Conservation (phyloP, 768 basidiomycete species). For the Tylopilus felleus region DNA sequence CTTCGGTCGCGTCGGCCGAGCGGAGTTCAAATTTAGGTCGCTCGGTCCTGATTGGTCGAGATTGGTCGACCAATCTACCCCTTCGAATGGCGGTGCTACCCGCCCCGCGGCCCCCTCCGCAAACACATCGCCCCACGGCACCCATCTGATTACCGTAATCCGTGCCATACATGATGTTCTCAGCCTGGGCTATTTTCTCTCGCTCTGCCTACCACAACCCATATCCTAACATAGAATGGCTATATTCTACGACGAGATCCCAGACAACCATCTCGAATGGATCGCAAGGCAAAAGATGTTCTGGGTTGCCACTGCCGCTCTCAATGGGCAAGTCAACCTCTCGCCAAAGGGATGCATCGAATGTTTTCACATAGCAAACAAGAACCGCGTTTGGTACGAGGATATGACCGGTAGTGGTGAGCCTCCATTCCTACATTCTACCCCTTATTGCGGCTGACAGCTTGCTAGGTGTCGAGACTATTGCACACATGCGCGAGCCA, state of each 20-base stretch:
- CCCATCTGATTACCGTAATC: not conserved
- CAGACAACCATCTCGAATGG: slow-evolving; percentile 52
- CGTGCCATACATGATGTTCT: not conserved
- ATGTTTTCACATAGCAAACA: slow-evolving; percentile 44
- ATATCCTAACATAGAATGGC: slow-evolving; percentile 40
- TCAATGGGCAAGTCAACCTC: slow-evolving; percentile 64
- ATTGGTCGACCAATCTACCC: too few species aligned
- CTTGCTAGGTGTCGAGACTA: slow-evolving; percentile 50
- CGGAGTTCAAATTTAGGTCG: too few species aligned
- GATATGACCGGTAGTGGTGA: slow-evolving; percentile 68
- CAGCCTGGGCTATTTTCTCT: not conserved
- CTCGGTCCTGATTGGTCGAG: too few species aligned
- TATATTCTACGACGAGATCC: slow-evolving; percentile 54
- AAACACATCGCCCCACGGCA: not conserved
- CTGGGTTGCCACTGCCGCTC: slow-evolving; percentile 68
- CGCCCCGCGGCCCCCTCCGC: too few species aligned
- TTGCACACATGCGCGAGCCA: slow-evolving; percentile 55
- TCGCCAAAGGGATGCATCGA: slow-evolving; percentile 63
- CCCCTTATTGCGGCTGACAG: not conserved
- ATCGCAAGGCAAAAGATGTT: slow-evolving; percentile 62
- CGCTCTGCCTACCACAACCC: too few species aligned
- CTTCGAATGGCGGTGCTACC: too few species aligned
- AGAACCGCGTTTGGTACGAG: slow-evolving; percentile 66
- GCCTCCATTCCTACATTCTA: slow-evolving; percentile 5
- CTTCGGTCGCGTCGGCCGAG: too few species aligned